A percentile compares a stretch with the other conserved stretches of the same genome.
These are phyloP conservation scores for Friedmanniomyces endolithicus DNA, from an alignment of 495 filamentous ascomycete species.

Conservation along the genomic window DNA sequence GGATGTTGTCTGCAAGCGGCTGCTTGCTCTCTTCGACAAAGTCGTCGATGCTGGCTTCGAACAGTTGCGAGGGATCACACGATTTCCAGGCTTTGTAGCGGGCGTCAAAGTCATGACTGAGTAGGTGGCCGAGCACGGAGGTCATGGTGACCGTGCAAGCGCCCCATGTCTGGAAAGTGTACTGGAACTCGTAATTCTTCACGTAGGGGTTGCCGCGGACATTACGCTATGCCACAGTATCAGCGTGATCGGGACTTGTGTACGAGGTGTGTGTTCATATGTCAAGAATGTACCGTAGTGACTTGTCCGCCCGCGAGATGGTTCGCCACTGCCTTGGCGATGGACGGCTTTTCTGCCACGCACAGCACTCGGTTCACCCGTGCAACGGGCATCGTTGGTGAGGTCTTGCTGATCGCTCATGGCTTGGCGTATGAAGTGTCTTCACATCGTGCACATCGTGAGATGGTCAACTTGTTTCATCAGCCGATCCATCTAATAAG, in stretches of 20 bases:
- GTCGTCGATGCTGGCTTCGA: constrained; percentile 65
- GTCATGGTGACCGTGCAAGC: constrained; percentile 81
- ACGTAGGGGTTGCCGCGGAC: constrained; percentile 59
- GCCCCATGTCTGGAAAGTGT: constrained; percentile 76
- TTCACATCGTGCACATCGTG: background rate
- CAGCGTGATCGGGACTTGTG: background rate
- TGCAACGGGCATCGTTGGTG: background rate
- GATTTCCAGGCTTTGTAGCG: constrained; percentile 66
- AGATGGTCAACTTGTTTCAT: no score
- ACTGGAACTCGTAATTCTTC: constrained; percentile 90
- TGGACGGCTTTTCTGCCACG: constrained; percentile 94
- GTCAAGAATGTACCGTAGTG: constrained; percentile 47
- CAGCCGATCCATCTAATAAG: no score
- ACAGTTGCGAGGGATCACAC: constrained; percentile 65
- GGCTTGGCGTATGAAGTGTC: no score
- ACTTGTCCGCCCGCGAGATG: constrained; percentile 61
- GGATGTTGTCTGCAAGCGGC: constrained; percentile 74
- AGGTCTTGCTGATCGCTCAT: background rate
- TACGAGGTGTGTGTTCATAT: background rate
- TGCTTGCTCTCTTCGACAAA: constrained; percentile 60
- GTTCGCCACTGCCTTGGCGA: constrained; percentile 81
- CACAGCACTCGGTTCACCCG: constrained; percentile 53
- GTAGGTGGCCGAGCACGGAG: constrained; percentile 76
- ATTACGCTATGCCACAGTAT: constrained; percentile 33
- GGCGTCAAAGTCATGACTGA: constrained; percentile 53